phyloP scores from a whole-genome alignment of 805 yeast species.

The Lachancea sp. region DNA sequence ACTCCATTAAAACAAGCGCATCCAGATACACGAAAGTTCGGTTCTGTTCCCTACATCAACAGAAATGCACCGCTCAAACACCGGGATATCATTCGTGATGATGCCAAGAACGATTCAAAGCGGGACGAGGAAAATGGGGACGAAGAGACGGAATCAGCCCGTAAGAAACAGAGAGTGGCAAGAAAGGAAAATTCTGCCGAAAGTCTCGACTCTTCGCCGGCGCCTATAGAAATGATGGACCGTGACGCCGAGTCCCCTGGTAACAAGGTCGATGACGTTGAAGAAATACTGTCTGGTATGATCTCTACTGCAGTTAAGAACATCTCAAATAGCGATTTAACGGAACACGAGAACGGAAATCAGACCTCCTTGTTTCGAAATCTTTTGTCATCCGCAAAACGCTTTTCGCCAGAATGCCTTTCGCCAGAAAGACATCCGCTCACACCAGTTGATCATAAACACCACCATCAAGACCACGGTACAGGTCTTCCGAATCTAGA shows the following conservation, averaged over 20 bases:
- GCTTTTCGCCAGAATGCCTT: neutral
- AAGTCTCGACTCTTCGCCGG: slow-evolving; percentile 15
- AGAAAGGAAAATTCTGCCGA: neutral
- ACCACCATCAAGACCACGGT: neutral
- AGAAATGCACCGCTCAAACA: neutral
- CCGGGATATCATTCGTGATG: neutral
- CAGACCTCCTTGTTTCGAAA: slow-evolving; percentile 3
- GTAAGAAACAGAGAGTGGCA: slow-evolving; percentile 1
- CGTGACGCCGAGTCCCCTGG: neutral
- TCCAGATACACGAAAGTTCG: neutral
- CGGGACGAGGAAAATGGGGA: neutral
- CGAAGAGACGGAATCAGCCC: neutral
- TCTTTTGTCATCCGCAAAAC: slow-evolving; percentile 2
- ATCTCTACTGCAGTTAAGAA: slow-evolving; percentile 5
- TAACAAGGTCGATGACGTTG: neutral
- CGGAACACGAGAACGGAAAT: slow-evolving; percentile 1
- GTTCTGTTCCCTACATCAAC: neutral
- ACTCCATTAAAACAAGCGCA: neutral
- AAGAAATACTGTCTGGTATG: slow-evolving; percentile 4
- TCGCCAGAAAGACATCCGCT: neutral
- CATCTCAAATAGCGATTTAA: neutral
- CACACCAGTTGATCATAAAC: neutral
- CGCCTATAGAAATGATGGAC: slow-evolving; percentile 26
- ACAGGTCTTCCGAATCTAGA: slow-evolving; percentile 3
- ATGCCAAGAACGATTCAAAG: neutral